Evolutionary conservation across 768 basidiomycete species (phyloP), one percentile per base, ranked within the genome.

Genomic region (Lactarius deliciosus): DNA sequence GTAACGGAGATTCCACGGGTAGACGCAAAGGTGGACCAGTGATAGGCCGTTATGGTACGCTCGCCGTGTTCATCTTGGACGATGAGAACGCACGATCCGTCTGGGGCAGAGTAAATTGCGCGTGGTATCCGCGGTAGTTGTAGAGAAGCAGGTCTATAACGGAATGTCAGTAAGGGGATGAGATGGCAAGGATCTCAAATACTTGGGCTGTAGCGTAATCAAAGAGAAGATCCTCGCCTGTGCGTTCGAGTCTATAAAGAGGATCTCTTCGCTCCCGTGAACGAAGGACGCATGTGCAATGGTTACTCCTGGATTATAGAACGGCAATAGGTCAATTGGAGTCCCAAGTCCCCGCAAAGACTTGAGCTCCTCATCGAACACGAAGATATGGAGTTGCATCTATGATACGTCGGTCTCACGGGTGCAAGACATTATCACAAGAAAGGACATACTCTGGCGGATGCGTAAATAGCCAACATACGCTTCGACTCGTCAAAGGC

Each of bases 1-100:
- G 76, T 67, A 1, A 85, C 70, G 0, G 55, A 22, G 25, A 80
- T 81, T 18, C 85, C 86, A 11, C 76, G 71, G 0, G 79, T 76
- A 0, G 82, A 81, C 2, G 85, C 86, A 64, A 88, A 86, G 0
- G 84, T 83, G 5, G 74, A 76, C 83, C 82, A 86, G 69, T 87
- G 87, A 66, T 82, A 86, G 0, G 81, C 80, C 2, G 74, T 78
- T 2, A 83, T 41, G 53, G 60, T 53, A 10, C 32, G 28, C 8
- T 18, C 16, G 0, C 50, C 57, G 9, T 67, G 36, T 20, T 47
- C 30, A 34, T 69, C 36, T 25, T 79, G 76, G 3, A 77, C 66
- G 2, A 78, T 72, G 36, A 86, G 58, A n/a, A 86, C 69, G 68
- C 84, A 86, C 28, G 86, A 77, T 0, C 84, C 85, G 68, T 87